Evolutionary conservation across 352 stramenopile genomes (phyloP), one percentile per base, ranked within the genome.

Genomic region (Pythium chondricola): DNA sequence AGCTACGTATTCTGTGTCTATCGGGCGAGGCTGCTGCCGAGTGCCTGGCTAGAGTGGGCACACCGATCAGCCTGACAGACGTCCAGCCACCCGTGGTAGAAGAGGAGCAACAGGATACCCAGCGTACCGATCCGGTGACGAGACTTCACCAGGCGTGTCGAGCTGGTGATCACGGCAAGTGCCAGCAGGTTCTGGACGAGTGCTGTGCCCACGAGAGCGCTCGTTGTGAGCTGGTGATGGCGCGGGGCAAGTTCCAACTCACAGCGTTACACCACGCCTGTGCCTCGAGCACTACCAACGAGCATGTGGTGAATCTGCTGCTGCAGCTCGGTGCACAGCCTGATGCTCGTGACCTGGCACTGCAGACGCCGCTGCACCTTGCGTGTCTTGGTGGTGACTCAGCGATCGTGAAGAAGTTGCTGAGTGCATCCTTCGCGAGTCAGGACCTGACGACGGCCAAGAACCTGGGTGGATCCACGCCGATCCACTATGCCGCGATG

Each of bases 281-380:
- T 31, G 59, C 63, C 10, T 40, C 20, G 24, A 49, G 13, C n/a
- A 42, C 13, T 17, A 21, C 24, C 14, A 35, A 9, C 10, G 67
- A 74, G 20, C 71, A 71, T 20, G 57, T 82, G 3, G 63, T 86
- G 2, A 43, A 64, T 10, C 32, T 86, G 18, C 36, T 88, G 9
- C 56, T 86, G 7, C 56, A 62, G 5, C 46, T 65, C 16, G 73
- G 71, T 3, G 74, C 72, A 2, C 36, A 39, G 9, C 43, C 61
- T 0, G 48, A 71, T 43, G 61, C 57, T 6, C 22, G 58, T 13
- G 77, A 86, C 47, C 21, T 81, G 3, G 70, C 44, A 9, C 57
- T 74, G 39, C 63, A 81, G 30, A 83, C 74, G 7, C 65, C 77
- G 14, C 56, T 88, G 18, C 77, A 88, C 33, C 24, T 84, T 35